Evolutionary conservation across 106 monocot genomes (phyloP).

Genomic region (Amphibolis antarctica): DNA sequence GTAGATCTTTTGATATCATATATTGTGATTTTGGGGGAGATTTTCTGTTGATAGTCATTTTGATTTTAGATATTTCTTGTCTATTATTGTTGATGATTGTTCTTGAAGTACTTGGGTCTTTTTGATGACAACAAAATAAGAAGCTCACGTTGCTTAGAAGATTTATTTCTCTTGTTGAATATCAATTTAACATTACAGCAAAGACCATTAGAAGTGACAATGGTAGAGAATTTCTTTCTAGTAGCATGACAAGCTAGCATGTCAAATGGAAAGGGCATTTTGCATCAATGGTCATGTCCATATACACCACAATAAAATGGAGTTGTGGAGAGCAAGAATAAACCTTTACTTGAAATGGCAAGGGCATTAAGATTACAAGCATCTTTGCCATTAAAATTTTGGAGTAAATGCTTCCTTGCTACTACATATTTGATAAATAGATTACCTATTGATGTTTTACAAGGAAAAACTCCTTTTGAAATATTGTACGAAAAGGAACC

Average conservation of each 20-base stretch:
- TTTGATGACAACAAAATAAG: not conserved
- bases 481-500: not conserved
- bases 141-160: not conserved
- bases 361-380: not conserved
- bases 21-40: conserved; percentile 2
- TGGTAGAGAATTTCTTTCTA: not conserved
- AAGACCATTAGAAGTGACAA: not conserved
- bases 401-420: not conserved
- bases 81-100: conserved; percentile 6
- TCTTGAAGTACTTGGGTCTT: not conserved
- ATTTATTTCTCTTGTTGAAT: not conserved
- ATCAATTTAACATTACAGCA: not conserved
- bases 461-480: not conserved
- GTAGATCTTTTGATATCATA: not conserved
- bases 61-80: not conserved
- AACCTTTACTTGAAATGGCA: conserved; percentile 2
- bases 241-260: not conserved
- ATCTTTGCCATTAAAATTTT: not conserved
- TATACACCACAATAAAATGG: conserved; percentile 9
- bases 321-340: conserved; percentile 2
- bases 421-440: not conserved
- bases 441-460: not conserved
- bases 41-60: not conserved
- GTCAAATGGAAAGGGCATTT: not conserved
- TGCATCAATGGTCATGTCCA: not conserved